phyloP scores from a whole-genome alignment of 176 grass and related monocot species.

The Elaeis guineensis region DNA sequence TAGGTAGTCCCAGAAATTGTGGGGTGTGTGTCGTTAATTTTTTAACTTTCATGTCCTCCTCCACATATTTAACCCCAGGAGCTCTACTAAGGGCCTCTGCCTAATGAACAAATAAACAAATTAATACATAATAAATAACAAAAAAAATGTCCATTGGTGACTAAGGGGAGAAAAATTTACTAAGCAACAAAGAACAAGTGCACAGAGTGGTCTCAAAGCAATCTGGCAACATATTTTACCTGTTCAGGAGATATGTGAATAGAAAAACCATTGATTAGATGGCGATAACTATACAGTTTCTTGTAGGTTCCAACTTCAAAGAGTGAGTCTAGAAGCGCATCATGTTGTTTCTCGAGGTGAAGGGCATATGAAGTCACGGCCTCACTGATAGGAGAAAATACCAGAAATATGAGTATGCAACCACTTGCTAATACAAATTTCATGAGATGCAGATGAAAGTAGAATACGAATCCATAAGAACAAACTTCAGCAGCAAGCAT shows the following conservation, averaged over 20 bases:
- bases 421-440: conserved; percentile 1
- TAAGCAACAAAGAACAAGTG: background rate
- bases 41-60: conserved; percentile 83
- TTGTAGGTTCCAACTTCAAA: conserved; percentile 79
- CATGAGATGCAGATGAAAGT: too few species aligned
- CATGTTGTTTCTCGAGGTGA: conserved; percentile 74
- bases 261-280: conserved; percentile 98
- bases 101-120: conserved; percentile 22
- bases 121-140: conserved; percentile 15
- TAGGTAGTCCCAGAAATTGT: conserved; percentile 83
- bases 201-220: conserved; percentile 1
- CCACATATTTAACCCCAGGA: conserved; percentile 79
- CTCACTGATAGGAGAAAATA: conserved; percentile 46
- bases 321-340: conserved; percentile 77
- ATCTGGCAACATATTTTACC: conserved; percentile 32
- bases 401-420: background rate
- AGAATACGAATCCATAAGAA: too few species aligned
- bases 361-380: conserved; percentile 70
- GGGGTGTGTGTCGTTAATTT: conserved; percentile 97
- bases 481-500: too few species aligned
- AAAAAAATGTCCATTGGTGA: conserved; percentile 2
- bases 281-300: conserved; percentile 86
- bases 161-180: background rate
- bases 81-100: conserved; percentile 65
- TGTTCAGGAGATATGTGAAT: conserved; percentile 79